Evolutionary conservation across 78 protist species (phyloP), one percentile per base, ranked within the genome.

Genomic region (Capsaspora owczarzaki): DNA sequence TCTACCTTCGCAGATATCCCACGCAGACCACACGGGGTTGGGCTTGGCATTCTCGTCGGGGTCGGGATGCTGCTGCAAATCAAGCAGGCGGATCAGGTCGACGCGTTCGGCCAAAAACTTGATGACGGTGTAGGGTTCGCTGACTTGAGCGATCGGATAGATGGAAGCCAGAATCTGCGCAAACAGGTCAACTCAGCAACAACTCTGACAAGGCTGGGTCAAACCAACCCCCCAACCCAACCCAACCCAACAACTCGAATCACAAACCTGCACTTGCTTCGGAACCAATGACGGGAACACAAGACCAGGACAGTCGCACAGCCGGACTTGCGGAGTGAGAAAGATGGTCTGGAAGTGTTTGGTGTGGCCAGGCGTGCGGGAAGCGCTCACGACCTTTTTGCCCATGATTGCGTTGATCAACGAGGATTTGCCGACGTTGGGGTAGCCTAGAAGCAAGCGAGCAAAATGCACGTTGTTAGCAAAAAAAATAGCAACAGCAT

Each of bases 351-450:
- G 89, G 63, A 85, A 63, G 74, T 85, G 88, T 75, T 92, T 92
- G 49, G 95, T 92, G 87, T 89, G 95, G 27, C 95, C 95, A 5
- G 95, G 90, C 1, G 90, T 88, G 20, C 68, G 42, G 2, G 80
- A 51, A 37, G 72, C 37, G 8, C 56, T n/a, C 12, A 83, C 93
- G 22, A 85, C 89, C 74, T 69, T 76, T 10, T 31, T 44, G 12
- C 91, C 91, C 22, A 82, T 41, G 29, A 92, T 0, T 42, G 81
- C 79, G 53, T 92, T 92, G 61, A 92, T 1, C 5, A 91, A 12
- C 23, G 87, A 35, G 22, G 77, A 43, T 75, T 89, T 92, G 63
- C 95, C 92, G 2, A 83, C 88, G 43, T 80, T 86, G 1, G 93
- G 93, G 35, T 90, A 90, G 20, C 92, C 95, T 6, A 80, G 43